Conservation (phyloP, 2,329 filamentous ascomycete genomes). For the Aspergillus nomiae region DNA sequence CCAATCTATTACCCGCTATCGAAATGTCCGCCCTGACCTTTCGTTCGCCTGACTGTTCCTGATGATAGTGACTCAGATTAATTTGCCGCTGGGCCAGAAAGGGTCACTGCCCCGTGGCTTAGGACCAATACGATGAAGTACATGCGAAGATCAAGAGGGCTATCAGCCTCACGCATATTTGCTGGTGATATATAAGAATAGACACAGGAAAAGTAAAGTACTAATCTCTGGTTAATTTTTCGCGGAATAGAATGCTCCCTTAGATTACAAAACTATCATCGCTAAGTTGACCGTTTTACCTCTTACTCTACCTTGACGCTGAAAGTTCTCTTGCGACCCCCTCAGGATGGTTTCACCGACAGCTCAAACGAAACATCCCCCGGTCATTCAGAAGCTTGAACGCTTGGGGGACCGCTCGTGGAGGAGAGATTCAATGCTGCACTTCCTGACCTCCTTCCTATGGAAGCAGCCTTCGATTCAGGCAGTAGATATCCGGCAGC, state of each 20-base stretch:
- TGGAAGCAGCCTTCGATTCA: conserved; percentile 60
- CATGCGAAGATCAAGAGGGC: conserved; percentile 17
- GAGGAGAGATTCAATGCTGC: conserved; percentile 21
- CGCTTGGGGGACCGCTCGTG: conserved; percentile 12
- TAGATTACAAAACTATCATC: background rate
- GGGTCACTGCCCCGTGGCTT: conserved; percentile 22
- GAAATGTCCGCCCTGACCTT: conserved; percentile 2
- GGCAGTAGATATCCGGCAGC: conserved; percentile 61
- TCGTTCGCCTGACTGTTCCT: conserved; percentile 21
- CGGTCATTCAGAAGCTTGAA: conserved; percentile 11
- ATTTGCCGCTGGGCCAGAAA: conserved; percentile 8
- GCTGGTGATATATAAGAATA: background rate
- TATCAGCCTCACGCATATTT: background rate
- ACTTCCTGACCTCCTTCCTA: conserved; percentile 35
- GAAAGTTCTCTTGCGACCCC: background rate
- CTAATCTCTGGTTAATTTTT: background rate
- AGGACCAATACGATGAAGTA: background rate
- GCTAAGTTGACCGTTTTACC: background rate
- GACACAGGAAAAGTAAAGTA: background rate
- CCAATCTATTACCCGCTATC: background rate
- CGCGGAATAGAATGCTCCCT: background rate
- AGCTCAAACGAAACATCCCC: conserved; percentile 9
- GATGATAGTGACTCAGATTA: conserved; percentile 20
- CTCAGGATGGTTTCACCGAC: conserved; percentile 12
- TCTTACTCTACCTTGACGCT: background rate